Evolutionary conservation across 2,329 filamentous ascomycete species (phyloP), one percentile per base, ranked within the genome.

Genomic region (Niveomyces coronatus): DNA sequence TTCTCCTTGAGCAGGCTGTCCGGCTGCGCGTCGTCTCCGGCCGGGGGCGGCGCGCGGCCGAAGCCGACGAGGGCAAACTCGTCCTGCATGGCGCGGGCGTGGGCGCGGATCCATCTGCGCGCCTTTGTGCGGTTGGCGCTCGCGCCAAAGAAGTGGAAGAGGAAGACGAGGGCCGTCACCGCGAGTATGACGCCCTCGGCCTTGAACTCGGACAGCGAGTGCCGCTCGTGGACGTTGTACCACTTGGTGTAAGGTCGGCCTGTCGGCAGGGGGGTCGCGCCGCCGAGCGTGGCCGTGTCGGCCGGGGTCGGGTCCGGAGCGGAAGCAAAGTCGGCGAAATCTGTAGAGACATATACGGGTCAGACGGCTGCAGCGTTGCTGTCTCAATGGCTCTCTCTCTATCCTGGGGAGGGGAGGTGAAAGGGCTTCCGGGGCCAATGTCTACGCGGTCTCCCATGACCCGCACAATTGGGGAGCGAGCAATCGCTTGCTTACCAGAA

Each of bases 211-310:
- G 71, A 72, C 43, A 81, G 66, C 18, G 79, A 79, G 53, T 88
- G 79, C 54, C 91, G 86, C 73, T 96, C 88, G 73, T 94, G 91
- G 44, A 96, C 70, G 40, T 87, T 86, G 67, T 96, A 98, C 91
- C 91, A 98, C 68, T 85, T 86, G 36, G 87, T 94, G 61, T 82
- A 95, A 11, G 85, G 83, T 18, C 69, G 65, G 30, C 57, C 61
- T 31, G 70, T 68, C 32, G 63, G 58, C 31, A 65, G 67, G 43
- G 71, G 68, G 14, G 37, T 29, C 29, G 65, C 58, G 18, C 62
- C 61, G 24, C 59, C 61, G 42, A 70, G 58, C 40, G 68, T 61
- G 31, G 67, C 61, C 32, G 61, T 59, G 34, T 66, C 58, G 43
- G 73, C 63, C 41, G 71, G 72, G 17, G 67, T 60, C 40, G 85